Evolutionary conservation across 129 eudicot genomes (phyloP).

Genomic region (Chrysanthemum seticuspe): DNA sequence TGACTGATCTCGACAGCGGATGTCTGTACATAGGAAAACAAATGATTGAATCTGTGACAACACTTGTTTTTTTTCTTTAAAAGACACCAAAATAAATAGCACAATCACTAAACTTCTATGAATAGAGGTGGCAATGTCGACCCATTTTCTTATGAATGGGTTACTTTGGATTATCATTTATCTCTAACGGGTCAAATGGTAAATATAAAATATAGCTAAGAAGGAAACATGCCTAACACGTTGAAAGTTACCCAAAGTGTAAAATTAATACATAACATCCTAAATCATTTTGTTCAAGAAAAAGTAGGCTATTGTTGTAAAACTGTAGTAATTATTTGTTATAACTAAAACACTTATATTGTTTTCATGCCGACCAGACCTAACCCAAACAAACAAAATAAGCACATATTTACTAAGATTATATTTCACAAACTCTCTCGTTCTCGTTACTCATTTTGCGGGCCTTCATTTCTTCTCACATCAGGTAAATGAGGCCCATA

Average conservation of each 20-base stretch:
- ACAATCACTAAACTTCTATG: neutral
- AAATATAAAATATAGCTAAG: neutral
- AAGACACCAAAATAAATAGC: neutral
- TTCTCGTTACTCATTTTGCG: neutral
- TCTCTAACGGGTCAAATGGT: neutral
- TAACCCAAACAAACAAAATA: neutral
- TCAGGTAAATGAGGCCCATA: neutral
- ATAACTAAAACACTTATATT: too few relatives aligned
- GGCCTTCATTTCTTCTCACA: neutral
- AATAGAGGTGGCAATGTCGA: neutral
- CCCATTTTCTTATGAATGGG: too few relatives aligned
- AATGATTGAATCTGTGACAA: neutral
- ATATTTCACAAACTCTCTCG: neutral
- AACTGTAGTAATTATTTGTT: too few relatives aligned
- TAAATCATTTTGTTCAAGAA: neutral
- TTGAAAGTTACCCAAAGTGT: neutral
- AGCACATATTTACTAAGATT: neutral
- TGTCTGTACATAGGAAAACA: constrained; percentile 42
- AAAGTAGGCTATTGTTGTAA: too few relatives aligned
- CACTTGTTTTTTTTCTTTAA: neutral
- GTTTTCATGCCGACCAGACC: too few relatives aligned
- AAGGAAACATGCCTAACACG: too few relatives aligned
- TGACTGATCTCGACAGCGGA: constrained; percentile 85
- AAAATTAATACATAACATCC: neutral
- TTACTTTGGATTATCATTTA: too few relatives aligned